A percentile compares a stretch with the other conserved stretches of the same genome.
Conservation (phyloP, 2,329 filamentous ascomycete species). For the Keithomyces neogunnii region DNA sequence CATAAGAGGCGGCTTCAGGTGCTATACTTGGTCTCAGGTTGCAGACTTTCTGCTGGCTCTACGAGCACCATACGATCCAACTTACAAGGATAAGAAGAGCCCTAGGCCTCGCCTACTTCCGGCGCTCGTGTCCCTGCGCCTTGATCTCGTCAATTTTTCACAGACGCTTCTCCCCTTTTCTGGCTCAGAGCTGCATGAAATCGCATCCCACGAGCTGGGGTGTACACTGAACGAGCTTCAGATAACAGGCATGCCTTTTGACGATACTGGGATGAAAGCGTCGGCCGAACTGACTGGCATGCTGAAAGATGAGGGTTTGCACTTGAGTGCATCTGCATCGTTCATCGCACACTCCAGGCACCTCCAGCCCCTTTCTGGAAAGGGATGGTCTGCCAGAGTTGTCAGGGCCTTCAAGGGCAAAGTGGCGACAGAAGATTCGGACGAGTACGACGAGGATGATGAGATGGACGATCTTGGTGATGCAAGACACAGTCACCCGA, state of each 20-base stretch:
- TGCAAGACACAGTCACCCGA: conserved; percentile 16
- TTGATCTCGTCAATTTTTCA: conserved; percentile 48
- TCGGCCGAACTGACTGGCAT: conserved; percentile 41
- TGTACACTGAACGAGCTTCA: conserved; percentile 45
- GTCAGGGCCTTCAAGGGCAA: conserved; percentile 34
- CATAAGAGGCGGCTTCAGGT: conserved; percentile 42
- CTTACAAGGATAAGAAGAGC: conserved; percentile 23
- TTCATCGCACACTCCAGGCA: conserved; percentile 32
- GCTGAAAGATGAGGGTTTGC: conserved; percentile 44
- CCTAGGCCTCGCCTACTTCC: conserved; percentile 37
- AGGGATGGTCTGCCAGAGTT: conserved; percentile 32
- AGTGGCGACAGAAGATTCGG: conserved; percentile 16
- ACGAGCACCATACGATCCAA: conserved; percentile 40
- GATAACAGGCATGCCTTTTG: conserved; percentile 42
- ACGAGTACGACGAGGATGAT: conserved; percentile 19
- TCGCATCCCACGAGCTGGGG: conserved; percentile 45
- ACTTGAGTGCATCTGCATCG: conserved; percentile 35
- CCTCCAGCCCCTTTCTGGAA: conserved; percentile 31
- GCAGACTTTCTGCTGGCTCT: conserved; percentile 43
- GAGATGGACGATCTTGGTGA: conserved; percentile 8
- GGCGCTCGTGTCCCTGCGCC: conserved; percentile 35
- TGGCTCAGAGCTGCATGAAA: conserved; percentile 39
- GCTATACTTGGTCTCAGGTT: conserved; percentile 46
- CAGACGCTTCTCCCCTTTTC: conserved; percentile 36
- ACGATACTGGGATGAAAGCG: conserved; percentile 38